phyloP scores from a whole-genome alignment of 2,329 filamentous ascomycete genomes.

The Incumbomyces delicatus region DNA sequence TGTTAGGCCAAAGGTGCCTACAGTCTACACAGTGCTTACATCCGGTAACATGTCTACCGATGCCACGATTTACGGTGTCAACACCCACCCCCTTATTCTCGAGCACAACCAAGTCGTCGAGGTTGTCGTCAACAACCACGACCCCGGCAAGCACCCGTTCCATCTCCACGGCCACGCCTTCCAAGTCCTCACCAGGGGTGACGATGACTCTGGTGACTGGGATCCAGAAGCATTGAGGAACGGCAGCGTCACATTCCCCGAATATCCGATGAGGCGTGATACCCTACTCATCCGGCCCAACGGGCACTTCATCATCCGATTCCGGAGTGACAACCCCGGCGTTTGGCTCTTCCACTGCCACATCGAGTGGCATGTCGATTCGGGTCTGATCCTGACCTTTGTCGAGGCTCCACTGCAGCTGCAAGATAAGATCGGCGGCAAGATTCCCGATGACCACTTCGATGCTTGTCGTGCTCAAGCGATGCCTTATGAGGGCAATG shows the following conservation, averaged over 20 bases:
- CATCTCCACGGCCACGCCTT: constrained; percentile 70
- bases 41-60: constrained; percentile 47
- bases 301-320: constrained; percentile 47
- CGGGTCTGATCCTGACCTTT: constrained; percentile 43
- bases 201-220: constrained; percentile 23
- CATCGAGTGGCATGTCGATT: constrained; percentile 44
- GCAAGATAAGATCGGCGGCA: constrained; percentile 42
- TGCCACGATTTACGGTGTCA: constrained; percentile 54
- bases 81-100: constrained; percentile 59
- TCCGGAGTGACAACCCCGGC: constrained; percentile 45
- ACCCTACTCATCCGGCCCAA: constrained; percentile 45
- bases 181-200: constrained; percentile 43
- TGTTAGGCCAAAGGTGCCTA: constrained; percentile 62
- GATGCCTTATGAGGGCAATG: constrained; percentile 51
- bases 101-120: constrained; percentile 45
- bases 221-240: constrained; percentile 24
- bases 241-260: constrained; percentile 24
- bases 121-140: constrained; percentile 31
- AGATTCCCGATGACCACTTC: constrained; percentile 18
- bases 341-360: constrained; percentile 44
- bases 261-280: constrained; percentile 41
- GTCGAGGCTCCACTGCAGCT: constrained; percentile 48
- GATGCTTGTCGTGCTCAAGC: constrained; percentile 30
- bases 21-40: constrained; percentile 65
- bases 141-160: constrained; percentile 51